Base-by-base conservation (phyloP, 495 filamentous ascomycete genomes). In the Symbiotaphrina buchneri region DNA sequence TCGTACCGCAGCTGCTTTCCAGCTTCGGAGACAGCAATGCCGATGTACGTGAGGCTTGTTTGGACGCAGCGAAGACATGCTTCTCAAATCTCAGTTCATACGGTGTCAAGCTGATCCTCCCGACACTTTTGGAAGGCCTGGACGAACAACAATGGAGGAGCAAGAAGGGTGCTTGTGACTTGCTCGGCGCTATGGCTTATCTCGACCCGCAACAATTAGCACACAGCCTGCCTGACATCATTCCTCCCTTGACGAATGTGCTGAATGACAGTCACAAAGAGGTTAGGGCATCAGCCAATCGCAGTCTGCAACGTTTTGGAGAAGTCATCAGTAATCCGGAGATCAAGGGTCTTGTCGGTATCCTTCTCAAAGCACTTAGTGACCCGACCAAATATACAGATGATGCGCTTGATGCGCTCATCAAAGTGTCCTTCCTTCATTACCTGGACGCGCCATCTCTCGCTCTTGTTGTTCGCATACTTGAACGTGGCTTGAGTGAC, bases 311-410 rank as follows among this genome's bases (percentile, higher is more conserved):
- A 55, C 73, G 87, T 14, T 97, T 97, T 51, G 87, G 87, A 29
- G 87, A 97, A 39, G 90, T 97, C 36, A 95, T 97, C 52, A 87
- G 68, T 54, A 95, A 95, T 48, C 87, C 87, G 7, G 87, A 97
- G 48, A 77, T 97, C 41, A 92, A 91, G 61, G 62, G 70, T 37
- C 54, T 93, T 19, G 87, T 94, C 33, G 68, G 72, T 37, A 77
- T 94, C 23, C 61, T 97, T 5, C 69, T 97, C 34, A 95, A 95
- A 54, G 90, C 87, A 26, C 64, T 97, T 33, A 94, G 85, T 44
- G 87, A 97, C 46, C 85, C 87, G 0, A 95, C 90, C 4, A 97
- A 91, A 47, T 79, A 91, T 52, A 97, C 87, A 0, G 87, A 97
- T 48, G 79, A 87, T 38, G 90, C 87, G 17, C 59, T 97, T 16